phyloP scores from a whole-genome alignment of 1,284 basidiomycete species.

The Ganoderma meredithae region DNA sequence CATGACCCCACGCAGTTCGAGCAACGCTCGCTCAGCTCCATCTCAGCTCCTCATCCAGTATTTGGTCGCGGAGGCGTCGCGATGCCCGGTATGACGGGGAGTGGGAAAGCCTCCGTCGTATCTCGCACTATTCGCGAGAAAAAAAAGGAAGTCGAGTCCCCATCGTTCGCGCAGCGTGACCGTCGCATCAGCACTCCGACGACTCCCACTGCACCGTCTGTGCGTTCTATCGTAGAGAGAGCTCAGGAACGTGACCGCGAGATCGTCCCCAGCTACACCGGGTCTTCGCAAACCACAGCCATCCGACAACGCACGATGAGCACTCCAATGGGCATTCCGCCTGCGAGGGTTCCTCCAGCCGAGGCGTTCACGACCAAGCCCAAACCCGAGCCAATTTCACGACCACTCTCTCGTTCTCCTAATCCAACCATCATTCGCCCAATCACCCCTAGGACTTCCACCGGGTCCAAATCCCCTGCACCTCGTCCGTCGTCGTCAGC shows the following conservation, averaged over 20 bases:
- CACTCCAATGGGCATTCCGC: conserved; percentile 33
- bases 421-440: conserved; percentile 21
- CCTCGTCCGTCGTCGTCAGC: conserved; percentile 37
- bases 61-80: conserved; percentile 78
- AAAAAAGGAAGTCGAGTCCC: conserved; percentile 26
- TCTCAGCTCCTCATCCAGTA: conserved; percentile 68
- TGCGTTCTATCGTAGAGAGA: conserved; percentile 43
- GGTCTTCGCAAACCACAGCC: conserved; percentile 22
- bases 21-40: conserved; percentile 52
- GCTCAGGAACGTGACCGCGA: conserved; percentile 35
- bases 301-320: conserved; percentile 51
- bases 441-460: conserved; percentile 25
- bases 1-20: conserved; percentile 71
- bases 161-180: conserved; percentile 33
- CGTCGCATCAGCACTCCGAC: conserved; percentile 46
- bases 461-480: conserved; percentile 29
- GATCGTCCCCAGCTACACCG: conserved; percentile 32
- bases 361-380: conserved; percentile 24
- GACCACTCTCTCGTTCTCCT: conserved; percentile 32
- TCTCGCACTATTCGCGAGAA: conserved; percentile 32
- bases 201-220: conserved; percentile 38
- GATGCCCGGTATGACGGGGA: conserved; percentile 69
- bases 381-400: conserved; percentile 23
- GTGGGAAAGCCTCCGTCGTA: conserved; percentile 34
- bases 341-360: conserved; percentile 15